Conservation (phyloP, 2,329 filamentous ascomycete genomes). For the Teratosphaeriaceae sp. region DNA sequence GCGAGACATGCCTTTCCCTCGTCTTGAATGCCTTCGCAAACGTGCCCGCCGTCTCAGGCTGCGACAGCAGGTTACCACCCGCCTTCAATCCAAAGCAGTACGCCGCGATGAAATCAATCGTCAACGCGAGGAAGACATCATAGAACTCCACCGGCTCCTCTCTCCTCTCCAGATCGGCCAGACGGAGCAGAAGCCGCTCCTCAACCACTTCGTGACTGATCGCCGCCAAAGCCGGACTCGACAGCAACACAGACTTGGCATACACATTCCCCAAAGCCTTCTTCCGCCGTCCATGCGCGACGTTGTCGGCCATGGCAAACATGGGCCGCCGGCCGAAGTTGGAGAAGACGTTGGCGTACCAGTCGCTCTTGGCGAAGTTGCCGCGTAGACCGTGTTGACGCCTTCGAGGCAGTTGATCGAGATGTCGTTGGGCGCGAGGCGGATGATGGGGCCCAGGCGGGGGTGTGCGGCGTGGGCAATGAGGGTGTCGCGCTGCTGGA, state of each 20-base stretch:
- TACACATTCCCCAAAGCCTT: slow-evolving; percentile 71
- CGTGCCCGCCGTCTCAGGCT: background rate
- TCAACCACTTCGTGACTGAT: slow-evolving; percentile 54
- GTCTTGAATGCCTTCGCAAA: background rate
- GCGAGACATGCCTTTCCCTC: slow-evolving; percentile 1
- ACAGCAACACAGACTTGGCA: slow-evolving; percentile 64
- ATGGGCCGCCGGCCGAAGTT: slow-evolving; percentile 57
- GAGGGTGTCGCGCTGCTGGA: slow-evolving; percentile 51
- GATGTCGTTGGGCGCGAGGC: slow-evolving; percentile 56
- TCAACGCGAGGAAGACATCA: slow-evolving; percentile 54
- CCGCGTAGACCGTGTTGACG: slow-evolving; percentile 60
- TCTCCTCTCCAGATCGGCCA: slow-evolving; percentile 24
- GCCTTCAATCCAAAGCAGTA: slow-evolving; percentile 5
- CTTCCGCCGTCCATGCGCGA: slow-evolving; percentile 60
- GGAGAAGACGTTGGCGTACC: slow-evolving; percentile 66
- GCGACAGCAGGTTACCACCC: background rate
- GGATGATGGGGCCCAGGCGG: slow-evolving; percentile 52
- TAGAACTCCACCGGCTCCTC: slow-evolving; percentile 29
- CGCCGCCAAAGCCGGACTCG: slow-evolving; percentile 49
- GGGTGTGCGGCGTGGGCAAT: slow-evolving; percentile 53
- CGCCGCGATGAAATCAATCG: slow-evolving; percentile 65
- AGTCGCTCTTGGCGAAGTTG: slow-evolving; percentile 63
- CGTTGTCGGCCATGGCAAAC: slow-evolving; percentile 59
- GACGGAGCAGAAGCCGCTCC: slow-evolving; percentile 49
- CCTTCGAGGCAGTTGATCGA: slow-evolving; percentile 59